Evolutionary conservation across 2,329 filamentous ascomycete genomes (phyloP), one percentile per base, ranked within the genome.

Genomic region (Hortaea werneckii): DNA sequence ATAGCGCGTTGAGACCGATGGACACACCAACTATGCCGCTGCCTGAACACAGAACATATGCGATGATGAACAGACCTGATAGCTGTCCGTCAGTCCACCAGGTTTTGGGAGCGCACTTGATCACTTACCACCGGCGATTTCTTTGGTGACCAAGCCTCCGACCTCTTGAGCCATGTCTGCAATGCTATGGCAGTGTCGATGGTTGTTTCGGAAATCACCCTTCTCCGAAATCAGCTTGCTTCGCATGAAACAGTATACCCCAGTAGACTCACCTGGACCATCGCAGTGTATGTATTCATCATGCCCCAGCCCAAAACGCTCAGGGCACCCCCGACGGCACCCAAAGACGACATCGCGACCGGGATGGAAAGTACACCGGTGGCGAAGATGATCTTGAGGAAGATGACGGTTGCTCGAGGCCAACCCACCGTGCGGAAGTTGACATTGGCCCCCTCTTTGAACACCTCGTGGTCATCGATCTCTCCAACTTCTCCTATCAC

Each of bases 21-120:
- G 77, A 77, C 1, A 79, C 70, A 9, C 76, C 76, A 30, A 82
- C 67, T 48, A 82, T 78, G 5, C 78, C 77, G 1, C 73, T 74
- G 1, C 72, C 77, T 6, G 71, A 69, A 30, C 73, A 73, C 10
- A 82, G 72, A 37, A 79, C 68, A 48, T 77, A 80, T 4, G 74
- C 75, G 5, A 79, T 60, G 11, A 80, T 46, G 40, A 50, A 47
- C 4, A 47, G 28, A 7, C n/a, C 45, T 35, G 32, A 4, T 35
- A 35, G 32, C n/a, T 35, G 32, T 9, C 32, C 3, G 32, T 35
- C 32, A 35, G 32, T 20, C 20, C 4, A 20, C 10, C 9, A 11
- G 2, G 38, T n/a, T 9, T 4, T 11, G 4, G 38, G 3, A 26
- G 20, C 2, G 38, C 38, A 20, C 2, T 40, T n/a, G 2, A 4